Conservation (phyloP, 2,329 filamentous ascomycete species). For the Graphiopsis chlorocephala region DNA sequence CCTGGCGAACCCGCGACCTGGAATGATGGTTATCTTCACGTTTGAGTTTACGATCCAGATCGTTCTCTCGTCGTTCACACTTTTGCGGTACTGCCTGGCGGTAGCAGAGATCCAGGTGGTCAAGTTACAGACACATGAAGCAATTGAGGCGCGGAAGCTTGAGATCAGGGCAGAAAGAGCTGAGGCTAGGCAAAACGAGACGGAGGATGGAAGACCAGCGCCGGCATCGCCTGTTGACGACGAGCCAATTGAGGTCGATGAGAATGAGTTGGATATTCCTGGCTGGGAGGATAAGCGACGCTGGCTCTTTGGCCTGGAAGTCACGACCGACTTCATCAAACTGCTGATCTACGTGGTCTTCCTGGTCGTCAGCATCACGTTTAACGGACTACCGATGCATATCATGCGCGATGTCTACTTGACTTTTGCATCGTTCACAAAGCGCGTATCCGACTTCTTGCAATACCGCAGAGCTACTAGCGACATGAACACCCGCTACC, state of each 20-base stretch:
- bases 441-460: conserved; percentile 82
- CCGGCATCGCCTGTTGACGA: conserved; percentile 56
- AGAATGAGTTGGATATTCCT: conserved; percentile 90
- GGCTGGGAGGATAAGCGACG: conserved; percentile 96
- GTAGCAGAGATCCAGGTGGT: conserved; percentile 74
- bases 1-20: conserved; percentile 81
- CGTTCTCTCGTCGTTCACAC: conserved; percentile 76
- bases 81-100: conserved; percentile 73
- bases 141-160: conserved; percentile 64
- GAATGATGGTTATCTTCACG: conserved; percentile 99
- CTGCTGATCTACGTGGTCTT: conserved; percentile 85
- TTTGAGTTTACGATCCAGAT: conserved; percentile 92
- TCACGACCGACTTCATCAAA: conserved; percentile 80
- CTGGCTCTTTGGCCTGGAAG: conserved; percentile 84
- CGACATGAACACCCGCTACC: conserved; percentile 88
- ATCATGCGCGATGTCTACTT: conserved; percentile 95
- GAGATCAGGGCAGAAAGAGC: conserved; percentile 58
- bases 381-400: conserved; percentile 94
- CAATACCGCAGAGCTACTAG: conserved; percentile 87
- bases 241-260: conserved; percentile 65
- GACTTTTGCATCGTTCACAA: conserved; percentile 86
- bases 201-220: conserved; percentile 37
- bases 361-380: conserved; percentile 87
- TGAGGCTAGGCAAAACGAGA: conserved; percentile 33
- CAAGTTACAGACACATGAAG: conserved; percentile 67